These are phyloP conservation scores for Clarkia xantiana DNA, from an alignment of 345 rosid species.

Conservation along the genomic window DNA sequence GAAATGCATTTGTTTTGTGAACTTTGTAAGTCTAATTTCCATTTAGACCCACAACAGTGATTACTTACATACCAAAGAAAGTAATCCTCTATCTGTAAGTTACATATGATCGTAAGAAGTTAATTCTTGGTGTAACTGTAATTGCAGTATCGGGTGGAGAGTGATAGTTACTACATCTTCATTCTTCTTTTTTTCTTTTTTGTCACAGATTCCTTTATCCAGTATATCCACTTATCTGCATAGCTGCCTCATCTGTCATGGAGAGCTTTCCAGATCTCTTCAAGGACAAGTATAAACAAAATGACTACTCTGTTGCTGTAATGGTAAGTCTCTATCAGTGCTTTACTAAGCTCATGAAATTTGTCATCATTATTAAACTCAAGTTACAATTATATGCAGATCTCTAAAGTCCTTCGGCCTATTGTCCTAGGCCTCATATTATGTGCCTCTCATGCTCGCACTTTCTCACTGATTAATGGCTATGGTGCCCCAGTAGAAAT, in stretches of 20 bases:
- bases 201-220: slow-evolving; percentile 80
- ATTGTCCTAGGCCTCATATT: slow-evolving; percentile 60
- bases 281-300: slow-evolving; percentile 39
- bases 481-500: slow-evolving; percentile 71
- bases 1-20: no score
- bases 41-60: no score
- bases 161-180: no score
- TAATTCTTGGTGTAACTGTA: no score
- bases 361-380: neutral
- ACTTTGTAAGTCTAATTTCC: no score
- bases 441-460: slow-evolving; percentile 77
- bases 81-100: no score
- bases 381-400: slow-evolving; percentile 30
- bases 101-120: no score
- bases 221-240: slow-evolving; percentile 80
- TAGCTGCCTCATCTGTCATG: slow-evolving; percentile 91
- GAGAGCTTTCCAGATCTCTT: slow-evolving; percentile 93
- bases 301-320: slow-evolving; percentile 36
- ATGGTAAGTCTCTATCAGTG: slow-evolving; percentile 22
- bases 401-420: slow-evolving; percentile 58
- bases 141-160: no score
- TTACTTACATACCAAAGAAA: no score
- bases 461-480: slow-evolving; percentile 77
- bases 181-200: no score
- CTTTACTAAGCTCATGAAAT: neutral